These are phyloP conservation scores for Parathielavia appendiculata DNA, from an alignment of 495 filamentous ascomycete species.

Conservation along the genomic window DNA sequence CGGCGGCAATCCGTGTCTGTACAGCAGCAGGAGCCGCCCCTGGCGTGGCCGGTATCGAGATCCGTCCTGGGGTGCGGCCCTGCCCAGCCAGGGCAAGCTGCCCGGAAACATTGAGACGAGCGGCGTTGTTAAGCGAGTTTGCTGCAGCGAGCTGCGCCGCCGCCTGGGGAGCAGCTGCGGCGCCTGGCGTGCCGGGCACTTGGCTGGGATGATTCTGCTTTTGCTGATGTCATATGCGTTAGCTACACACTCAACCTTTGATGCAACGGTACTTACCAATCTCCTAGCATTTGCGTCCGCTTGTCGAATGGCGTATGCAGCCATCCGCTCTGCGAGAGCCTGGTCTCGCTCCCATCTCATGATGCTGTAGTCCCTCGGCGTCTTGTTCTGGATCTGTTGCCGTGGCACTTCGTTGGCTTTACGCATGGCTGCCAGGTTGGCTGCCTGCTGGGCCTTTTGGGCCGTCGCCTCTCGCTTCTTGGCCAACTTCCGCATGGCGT, in stretches of 20 bases:
- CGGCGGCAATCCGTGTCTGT: constrained; percentile 38
- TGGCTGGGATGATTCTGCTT: constrained; percentile 37
- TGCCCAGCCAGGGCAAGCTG: constrained; percentile 37
- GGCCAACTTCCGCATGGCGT: constrained; percentile 90
- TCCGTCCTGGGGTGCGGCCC: constrained; percentile 32
- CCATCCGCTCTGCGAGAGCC: constrained; percentile 68
- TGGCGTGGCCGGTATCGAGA: constrained; percentile 40
- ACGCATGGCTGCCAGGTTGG: constrained; percentile 61
- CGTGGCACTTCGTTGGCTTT: constrained; percentile 66
- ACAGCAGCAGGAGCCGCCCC: constrained; percentile 37
- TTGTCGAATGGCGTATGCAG: constrained; percentile 60
- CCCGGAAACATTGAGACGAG: constrained; percentile 34
- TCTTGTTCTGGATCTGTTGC: constrained; percentile 50
- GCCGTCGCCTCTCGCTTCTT: constrained; percentile 82
- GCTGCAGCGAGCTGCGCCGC: constrained; percentile 40
- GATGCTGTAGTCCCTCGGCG: constrained; percentile 82
- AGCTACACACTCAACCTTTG: constrained; percentile 15
- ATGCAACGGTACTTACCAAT: constrained; percentile 43
- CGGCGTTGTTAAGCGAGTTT: constrained; percentile 33
- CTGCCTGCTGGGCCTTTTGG: constrained; percentile 81
- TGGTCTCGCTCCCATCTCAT: constrained; percentile 81
- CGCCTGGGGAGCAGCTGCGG: constrained; percentile 28
- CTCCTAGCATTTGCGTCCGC: constrained; percentile 41
- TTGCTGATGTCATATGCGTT: constrained; percentile 32
- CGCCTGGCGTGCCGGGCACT: constrained; percentile 39